Evolutionary conservation across 1,284 basidiomycete genomes (phyloP).

Genomic region (Abortiporus biennis): DNA sequence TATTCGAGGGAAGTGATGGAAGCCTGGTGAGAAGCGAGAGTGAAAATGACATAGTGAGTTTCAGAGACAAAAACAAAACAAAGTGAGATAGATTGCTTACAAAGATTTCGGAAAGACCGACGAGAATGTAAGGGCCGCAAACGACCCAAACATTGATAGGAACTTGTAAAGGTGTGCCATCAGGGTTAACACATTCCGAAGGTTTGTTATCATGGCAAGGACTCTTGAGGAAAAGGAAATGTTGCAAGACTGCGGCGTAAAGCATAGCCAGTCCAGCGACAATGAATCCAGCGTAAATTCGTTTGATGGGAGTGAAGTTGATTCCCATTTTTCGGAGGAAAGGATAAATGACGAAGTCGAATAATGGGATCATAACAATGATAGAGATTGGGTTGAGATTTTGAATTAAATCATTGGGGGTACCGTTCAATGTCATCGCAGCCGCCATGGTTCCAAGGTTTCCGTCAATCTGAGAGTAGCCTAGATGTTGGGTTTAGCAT

Average conservation of each 20-base stretch:
- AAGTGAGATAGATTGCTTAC: constrained; percentile 2
- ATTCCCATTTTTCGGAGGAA: constrained; percentile 41
- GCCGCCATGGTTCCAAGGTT: constrained; percentile 50
- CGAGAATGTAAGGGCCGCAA: constrained; percentile 40
- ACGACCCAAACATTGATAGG: constrained; percentile 49
- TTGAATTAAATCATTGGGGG: constrained; percentile 55
- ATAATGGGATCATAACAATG: constrained; percentile 42
- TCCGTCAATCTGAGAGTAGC: constrained; percentile 47
- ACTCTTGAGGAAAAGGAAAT: constrained; percentile 41
- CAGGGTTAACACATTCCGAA: constrained; percentile 30
- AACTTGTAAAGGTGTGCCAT: constrained; percentile 28
- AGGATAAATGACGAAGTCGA: constrained; percentile 51
- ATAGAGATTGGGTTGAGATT: constrained; percentile 56
- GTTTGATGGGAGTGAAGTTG: constrained; percentile 55
- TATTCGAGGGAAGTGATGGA: constrained; percentile 61
- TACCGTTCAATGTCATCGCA: constrained; percentile 42
- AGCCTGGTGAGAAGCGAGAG: constrained; percentile 22
- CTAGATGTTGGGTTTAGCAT: constrained; percentile 16
- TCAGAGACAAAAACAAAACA: neutral
- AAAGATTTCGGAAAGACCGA: constrained; percentile 50
- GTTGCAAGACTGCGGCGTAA: constrained; percentile 49
- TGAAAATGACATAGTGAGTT: no score
- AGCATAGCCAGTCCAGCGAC: constrained; percentile 54
- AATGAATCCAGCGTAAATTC: constrained; percentile 61
- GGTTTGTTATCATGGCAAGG: constrained; percentile 39